Percentiles rank a stretch among this genome's conserved stretches.
Conservation (phyloP, 2,329 filamentous ascomycete genomes). For the Ophiostoma quercus region DNA sequence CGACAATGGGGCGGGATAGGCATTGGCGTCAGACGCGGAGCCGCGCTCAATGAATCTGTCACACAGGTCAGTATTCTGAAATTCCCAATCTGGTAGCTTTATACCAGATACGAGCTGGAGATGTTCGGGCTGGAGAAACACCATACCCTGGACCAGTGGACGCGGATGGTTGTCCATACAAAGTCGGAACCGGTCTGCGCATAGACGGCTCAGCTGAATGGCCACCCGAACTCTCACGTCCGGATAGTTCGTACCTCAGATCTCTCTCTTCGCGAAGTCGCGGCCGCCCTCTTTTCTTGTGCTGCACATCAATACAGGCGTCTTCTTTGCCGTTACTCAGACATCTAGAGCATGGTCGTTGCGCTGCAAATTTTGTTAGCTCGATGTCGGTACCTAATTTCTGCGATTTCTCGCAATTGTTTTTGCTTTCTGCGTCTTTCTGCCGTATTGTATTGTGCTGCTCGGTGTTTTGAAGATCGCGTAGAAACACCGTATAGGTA, state of each 20-base stretch:
- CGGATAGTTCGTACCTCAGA: constrained; percentile 48
- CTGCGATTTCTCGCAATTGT: too few species aligned
- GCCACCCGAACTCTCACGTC: constrained; percentile 41
- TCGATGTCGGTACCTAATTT: too few species aligned
- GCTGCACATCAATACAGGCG: constrained; percentile 74
- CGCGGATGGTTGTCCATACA: constrained; percentile 44
- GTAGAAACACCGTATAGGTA: background rate
- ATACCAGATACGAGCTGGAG: constrained; percentile 40
- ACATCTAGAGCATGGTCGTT: constrained; percentile 73
- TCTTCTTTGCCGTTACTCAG: constrained; percentile 74
- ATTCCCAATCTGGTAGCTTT: constrained; percentile 38
- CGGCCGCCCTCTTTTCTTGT: constrained; percentile 77
- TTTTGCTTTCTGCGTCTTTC: background rate
- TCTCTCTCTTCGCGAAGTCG: constrained; percentile 68
- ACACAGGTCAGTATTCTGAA: constrained; percentile 30
- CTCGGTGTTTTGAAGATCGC: background rate
- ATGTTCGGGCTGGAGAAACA: constrained; percentile 42
- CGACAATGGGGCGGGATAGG: constrained; percentile 44
- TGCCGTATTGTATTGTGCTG: too few species aligned
- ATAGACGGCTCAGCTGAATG: constrained; percentile 43
- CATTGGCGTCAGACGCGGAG: constrained; percentile 44
- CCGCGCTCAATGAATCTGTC: constrained; percentile 48
- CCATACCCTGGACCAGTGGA: constrained; percentile 43
- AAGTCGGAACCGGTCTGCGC: constrained; percentile 45
- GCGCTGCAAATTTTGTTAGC: constrained; percentile 43